phyloP scores from a whole-genome alignment of 305 asterid genomes.

The Fraxinus velutina region DNA sequence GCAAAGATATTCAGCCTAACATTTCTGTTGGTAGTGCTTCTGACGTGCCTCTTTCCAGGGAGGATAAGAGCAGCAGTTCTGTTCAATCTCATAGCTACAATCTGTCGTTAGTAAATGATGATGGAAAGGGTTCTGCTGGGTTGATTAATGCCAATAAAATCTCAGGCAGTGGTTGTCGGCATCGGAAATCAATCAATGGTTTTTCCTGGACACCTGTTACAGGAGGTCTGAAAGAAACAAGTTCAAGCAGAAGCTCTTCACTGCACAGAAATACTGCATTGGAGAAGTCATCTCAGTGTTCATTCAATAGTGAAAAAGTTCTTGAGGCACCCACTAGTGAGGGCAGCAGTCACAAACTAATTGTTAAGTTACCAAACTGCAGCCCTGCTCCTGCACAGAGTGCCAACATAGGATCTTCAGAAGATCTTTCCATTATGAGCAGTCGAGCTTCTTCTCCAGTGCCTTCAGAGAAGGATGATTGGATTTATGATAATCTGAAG shows the following conservation, averaged over 20 bases:
- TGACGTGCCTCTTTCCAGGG: conserved; percentile 41
- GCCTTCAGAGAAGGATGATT: conserved; percentile 43
- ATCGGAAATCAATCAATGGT: conserved; percentile 30
- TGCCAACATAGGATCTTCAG: conserved; percentile 42
- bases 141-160: conserved; percentile 35
- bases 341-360: conserved; percentile 48
- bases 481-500: conserved; percentile 34
- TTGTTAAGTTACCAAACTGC: conserved; percentile 50
- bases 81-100: conserved; percentile 43
- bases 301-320: conserved; percentile 32
- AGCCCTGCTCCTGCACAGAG: conserved; percentile 54
- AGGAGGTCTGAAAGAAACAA: conserved; percentile 49
- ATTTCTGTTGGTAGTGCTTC: conserved; percentile 31
- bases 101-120: conserved; percentile 45
- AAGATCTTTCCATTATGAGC: conserved; percentile 41
- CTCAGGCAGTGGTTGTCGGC: conserved; percentile 35
- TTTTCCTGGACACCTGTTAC: conserved; percentile 31
- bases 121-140: conserved; percentile 39
- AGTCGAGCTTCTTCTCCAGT: conserved; percentile 59
- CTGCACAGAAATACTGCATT: conserved; percentile 35
- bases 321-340: conserved; percentile 41
- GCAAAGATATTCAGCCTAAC: conserved; percentile 47
- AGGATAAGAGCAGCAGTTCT: conserved; percentile 54
- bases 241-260: conserved; percentile 36
- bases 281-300: conserved; percentile 47